Percentiles rank a stretch among this genome's conserved stretches.
phyloP scores from a whole-genome alignment of 129 eudicot genomes.

The Flaveria brownii region DNA sequence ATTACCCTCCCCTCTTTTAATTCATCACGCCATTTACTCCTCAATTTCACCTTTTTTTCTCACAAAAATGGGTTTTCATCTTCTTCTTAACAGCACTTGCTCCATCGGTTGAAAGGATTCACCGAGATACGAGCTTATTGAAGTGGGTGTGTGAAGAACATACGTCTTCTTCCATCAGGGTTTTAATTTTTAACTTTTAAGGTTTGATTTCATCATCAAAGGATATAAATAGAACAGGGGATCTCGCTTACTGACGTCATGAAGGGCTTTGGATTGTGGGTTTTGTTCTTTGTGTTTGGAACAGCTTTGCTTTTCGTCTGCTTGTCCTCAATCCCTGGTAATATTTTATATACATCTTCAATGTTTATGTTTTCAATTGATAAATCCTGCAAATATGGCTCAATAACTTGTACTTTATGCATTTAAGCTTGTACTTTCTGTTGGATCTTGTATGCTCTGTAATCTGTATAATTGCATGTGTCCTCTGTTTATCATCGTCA shows the following conservation, averaged over 20 bases:
- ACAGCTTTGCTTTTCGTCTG: constrained; percentile 45
- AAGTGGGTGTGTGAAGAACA: constrained; percentile 9
- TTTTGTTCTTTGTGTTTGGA: constrained; percentile 48
- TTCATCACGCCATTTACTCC: background rate
- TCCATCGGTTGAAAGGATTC: background rate
- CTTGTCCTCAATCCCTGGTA: constrained; percentile 31
- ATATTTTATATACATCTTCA: background rate
- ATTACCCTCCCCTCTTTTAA: constrained; percentile 24
- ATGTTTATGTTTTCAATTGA: background rate
- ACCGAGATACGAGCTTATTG: background rate
- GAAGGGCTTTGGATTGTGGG: constrained; percentile 60
- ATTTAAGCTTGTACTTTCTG: background rate
- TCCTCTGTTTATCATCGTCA: background rate
- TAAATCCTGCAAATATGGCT: background rate
- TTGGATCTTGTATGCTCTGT: background rate
- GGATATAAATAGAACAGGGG: too few species aligned
- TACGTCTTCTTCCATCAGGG: constrained; percentile 4
- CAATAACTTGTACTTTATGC: constrained; percentile 3
- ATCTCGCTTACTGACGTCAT: constrained; percentile 20
- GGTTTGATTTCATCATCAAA: background rate
- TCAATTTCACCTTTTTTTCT: too few species aligned
- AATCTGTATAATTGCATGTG: background rate
- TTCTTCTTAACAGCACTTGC: background rate
- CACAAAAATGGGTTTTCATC: too few species aligned
- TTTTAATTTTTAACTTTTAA: background rate